Evolutionary conservation across 805 yeast species (phyloP).

Genomic region (Jamesozyma spencerorum): DNA sequence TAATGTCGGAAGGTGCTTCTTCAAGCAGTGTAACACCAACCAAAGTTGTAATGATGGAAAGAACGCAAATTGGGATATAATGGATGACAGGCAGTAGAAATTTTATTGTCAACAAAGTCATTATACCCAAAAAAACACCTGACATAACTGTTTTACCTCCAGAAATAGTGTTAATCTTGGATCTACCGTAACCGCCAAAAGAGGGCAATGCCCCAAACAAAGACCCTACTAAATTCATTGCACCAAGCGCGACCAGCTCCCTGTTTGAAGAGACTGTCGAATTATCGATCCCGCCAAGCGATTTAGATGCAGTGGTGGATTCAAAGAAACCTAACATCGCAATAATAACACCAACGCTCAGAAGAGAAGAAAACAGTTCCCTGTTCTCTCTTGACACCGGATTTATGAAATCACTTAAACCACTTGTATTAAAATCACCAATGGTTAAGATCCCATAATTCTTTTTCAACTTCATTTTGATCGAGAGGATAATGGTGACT

Average conservation of each 20-base stretch:
- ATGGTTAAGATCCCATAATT: constrained; percentile 53
- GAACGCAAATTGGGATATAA: constrained; percentile 67
- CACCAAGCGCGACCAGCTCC: constrained; percentile 84
- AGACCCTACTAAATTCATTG: constrained; percentile 56
- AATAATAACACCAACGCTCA: constrained; percentile 64
- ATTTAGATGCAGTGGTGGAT: constrained; percentile 84
- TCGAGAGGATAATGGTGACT: constrained; percentile 46
- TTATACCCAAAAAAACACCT: constrained; percentile 74
- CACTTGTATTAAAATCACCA: constrained; percentile 53
- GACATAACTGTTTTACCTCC: constrained; percentile 82
- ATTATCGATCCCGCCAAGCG: constrained; percentile 67
- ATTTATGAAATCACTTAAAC: constrained; percentile 37
- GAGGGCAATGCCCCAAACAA: constrained; percentile 67
- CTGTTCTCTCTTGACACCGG: constrained; percentile 47
- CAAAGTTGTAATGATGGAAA: constrained; percentile 69
- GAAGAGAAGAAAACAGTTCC: constrained; percentile 42
- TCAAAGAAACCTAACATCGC: constrained; percentile 89
- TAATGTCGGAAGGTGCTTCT: constrained; percentile 74
- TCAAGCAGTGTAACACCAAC: constrained; percentile 72
- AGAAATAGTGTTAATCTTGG: constrained; percentile 76
- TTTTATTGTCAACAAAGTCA: constrained; percentile 56
- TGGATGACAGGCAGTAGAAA: constrained; percentile 55
- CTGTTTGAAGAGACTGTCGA: constrained; percentile 66
- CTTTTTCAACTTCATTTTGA: constrained; percentile 38
- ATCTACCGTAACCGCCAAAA: constrained; percentile 93